Evolutionary conservation across 495 filamentous ascomycete species (phyloP).

Genomic region (Aspergillus biplanus): DNA sequence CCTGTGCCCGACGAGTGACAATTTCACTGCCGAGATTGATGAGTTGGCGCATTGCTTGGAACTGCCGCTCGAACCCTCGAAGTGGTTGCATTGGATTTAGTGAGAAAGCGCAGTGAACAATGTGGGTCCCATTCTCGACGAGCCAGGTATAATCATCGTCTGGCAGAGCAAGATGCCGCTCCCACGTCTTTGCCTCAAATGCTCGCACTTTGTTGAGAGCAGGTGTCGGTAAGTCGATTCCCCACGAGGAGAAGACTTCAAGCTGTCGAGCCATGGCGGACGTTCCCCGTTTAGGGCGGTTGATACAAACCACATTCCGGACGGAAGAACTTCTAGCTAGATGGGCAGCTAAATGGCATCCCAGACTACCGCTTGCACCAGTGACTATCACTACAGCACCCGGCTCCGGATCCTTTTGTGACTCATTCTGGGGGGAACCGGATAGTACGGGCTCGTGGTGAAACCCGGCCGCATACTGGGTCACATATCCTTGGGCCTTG

Average conservation of each 20-base stretch:
- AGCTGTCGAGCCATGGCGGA: slow-evolving; percentile 33
- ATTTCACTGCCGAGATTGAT: slow-evolving; percentile 45
- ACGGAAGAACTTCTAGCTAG: slow-evolving; percentile 39
- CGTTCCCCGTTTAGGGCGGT: slow-evolving; percentile 26
- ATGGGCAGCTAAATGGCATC: slow-evolving; percentile 47
- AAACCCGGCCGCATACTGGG: too few species aligned
- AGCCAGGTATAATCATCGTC: slow-evolving; percentile 41
- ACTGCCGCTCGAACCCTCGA: slow-evolving; percentile 49
- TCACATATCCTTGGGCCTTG: too few species aligned
- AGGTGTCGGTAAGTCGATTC: slow-evolving; percentile 31
- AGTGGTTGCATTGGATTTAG: slow-evolving; percentile 54
- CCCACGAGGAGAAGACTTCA: slow-evolving; percentile 38
- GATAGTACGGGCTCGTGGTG: too few species aligned
- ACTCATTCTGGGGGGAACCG: too few species aligned
- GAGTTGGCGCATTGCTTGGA: slow-evolving; percentile 49
- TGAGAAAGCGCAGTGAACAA: slow-evolving; percentile 61
- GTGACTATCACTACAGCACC: slow-evolving; percentile 55
- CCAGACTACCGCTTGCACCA: slow-evolving; percentile 54
- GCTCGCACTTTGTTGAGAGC: slow-evolving; percentile 31
- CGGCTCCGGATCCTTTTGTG: too few species aligned
- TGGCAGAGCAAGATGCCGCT: slow-evolving; percentile 49
- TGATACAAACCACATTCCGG: slow-evolving; percentile 47
- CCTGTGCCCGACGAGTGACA: slow-evolving; percentile 9
- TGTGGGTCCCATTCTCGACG: slow-evolving; percentile 45
- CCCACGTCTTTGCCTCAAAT: slow-evolving; percentile 42